Conservation (phyloP, 1,139 yeast genomes). For the Magnusiomyces fungicola region DNA sequence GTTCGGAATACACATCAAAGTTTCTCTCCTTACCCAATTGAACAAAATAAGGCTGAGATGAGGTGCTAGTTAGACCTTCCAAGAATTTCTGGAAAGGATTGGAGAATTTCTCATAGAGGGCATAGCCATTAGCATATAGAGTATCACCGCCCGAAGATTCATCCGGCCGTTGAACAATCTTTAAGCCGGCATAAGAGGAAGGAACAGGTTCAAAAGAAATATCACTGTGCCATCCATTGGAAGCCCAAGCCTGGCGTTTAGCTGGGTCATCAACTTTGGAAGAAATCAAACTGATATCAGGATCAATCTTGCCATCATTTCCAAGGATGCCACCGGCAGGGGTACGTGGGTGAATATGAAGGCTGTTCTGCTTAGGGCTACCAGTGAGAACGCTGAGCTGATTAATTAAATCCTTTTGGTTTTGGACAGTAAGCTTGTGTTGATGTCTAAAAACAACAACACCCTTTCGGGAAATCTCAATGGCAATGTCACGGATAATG, state of each 20-base stretch:
- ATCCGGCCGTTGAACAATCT: constrained; percentile 38
- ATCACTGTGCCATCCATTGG: constrained; percentile 44
- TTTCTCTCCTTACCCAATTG: constrained; percentile 35
- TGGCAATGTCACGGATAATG: constrained; percentile 48
- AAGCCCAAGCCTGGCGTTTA: constrained; percentile 13
- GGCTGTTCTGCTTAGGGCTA: constrained; percentile 62
- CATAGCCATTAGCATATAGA: constrained; percentile 42
- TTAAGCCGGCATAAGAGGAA: constrained; percentile 40
- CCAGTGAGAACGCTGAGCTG: constrained; percentile 59
- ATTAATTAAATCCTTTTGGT: constrained; percentile 46
- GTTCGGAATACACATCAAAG: constrained; percentile 33
- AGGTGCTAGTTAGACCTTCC: constrained; percentile 33
- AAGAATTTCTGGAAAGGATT: constrained; percentile 38
- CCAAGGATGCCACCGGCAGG: constrained; percentile 27
- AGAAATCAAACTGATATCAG: constrained; percentile 19
- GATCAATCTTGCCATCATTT: constrained; percentile 19
- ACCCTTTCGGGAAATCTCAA: constrained; percentile 57
- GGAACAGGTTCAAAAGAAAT: constrained; percentile 43
- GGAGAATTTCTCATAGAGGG: constrained; percentile 40
- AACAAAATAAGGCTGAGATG: constrained; percentile 26
- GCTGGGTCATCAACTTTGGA: constrained; percentile 21
- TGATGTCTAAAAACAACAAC: constrained; percentile 63
- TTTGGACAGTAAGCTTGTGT: constrained; percentile 44
- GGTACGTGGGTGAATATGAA: constrained; percentile 39
- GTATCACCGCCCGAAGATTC: constrained; percentile 41